Evolutionary conservation across 495 filamentous ascomycete genomes (phyloP), one percentile per base, ranked within the genome.

Genomic region (Aspergillus wentii): DNA sequence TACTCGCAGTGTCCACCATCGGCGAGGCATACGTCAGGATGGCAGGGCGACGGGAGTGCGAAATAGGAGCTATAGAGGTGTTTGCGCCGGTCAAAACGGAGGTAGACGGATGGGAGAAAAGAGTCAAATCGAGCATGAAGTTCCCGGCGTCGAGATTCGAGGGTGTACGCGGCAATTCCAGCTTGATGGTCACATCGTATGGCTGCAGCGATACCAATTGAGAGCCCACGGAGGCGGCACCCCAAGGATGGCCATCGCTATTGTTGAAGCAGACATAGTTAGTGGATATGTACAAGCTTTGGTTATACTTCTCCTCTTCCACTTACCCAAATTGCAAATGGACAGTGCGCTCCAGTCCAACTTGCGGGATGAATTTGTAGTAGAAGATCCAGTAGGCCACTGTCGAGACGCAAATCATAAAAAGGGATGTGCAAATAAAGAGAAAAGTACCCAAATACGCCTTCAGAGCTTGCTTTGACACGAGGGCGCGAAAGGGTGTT

Each of bases 71-170:
- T 31, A 51, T 38, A 19, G 61, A 59, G 14, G 39, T 41, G 25
- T 52, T 44, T 14, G 53, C 35, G 4, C 46, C 49, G 4, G 47
- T 40, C 2, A 49, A 37, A 11, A 61, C 32, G 9, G 56, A 47
- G 20, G 56, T 49, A 3, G 56, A 56, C 10, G 54, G 48, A 26
- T 59, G 56, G 1, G 71, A 64, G 22, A 79, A 64, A 9, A 91
- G 68, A 11, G 76, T 65, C n/a, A 96, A 65, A 34, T 87, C 80
- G 10, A 95, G 65, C 90, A 97, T 97, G 72, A 97, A 97, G 62
- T 96, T 96, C 15, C 91, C 92, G 6, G 59, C 59, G 8, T 54
- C 67, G 64, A 74, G 51, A 35, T 78, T 78, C 1, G 55, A 52
- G 5, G 69, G 72, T 0, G 68, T 75, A 8, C 67, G 79, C 9